Evolutionary conservation across 2,329 filamentous ascomycete species (phyloP).

Genomic region (Tolypocladium ovalisporum): DNA sequence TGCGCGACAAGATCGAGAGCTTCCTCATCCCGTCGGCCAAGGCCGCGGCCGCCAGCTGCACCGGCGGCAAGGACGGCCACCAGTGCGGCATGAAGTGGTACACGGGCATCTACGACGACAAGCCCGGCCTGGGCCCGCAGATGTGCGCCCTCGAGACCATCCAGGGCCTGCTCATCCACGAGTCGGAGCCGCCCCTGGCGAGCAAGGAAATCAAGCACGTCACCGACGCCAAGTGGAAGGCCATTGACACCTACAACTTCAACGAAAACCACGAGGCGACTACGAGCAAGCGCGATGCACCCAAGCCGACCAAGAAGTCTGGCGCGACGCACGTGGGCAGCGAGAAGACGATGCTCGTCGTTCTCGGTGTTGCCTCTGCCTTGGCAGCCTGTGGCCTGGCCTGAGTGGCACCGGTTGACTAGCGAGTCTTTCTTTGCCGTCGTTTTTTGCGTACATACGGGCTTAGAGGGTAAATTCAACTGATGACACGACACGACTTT

Average conservation of each 20-base stretch:
- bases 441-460: not conserved
- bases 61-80: slow-evolving; percentile 38
- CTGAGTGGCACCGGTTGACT: not conserved
- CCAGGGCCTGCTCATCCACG: slow-evolving; percentile 42
- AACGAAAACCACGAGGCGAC: not conserved
- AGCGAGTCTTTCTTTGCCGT: not conserved
- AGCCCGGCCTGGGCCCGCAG: slow-evolving; percentile 47
- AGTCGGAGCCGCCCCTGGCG: slow-evolving; percentile 32
- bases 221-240: slow-evolving; percentile 14
- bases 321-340: not conserved
- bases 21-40: slow-evolving; percentile 39
- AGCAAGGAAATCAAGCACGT: slow-evolving; percentile 37
- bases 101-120: slow-evolving; percentile 42
- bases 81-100: slow-evolving; percentile 57
- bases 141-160: slow-evolving; percentile 55
- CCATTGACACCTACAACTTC: slow-evolving; percentile 7
- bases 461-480: not conserved
- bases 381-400: not conserved
- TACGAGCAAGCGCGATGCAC: slow-evolving; percentile 2
- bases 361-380: not conserved
- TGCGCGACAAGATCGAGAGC: slow-evolving; percentile 32
- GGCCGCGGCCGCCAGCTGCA: slow-evolving; percentile 46
- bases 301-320: not conserved
- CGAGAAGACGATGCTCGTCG: not conserved
- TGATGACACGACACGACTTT: not conserved